Percentiles rank a stretch among this genome's conserved stretches.
These are phyloP conservation scores for Marasmius oreades DNA, from an alignment of 1,284 basidiomycete species.

Conservation along the genomic window DNA sequence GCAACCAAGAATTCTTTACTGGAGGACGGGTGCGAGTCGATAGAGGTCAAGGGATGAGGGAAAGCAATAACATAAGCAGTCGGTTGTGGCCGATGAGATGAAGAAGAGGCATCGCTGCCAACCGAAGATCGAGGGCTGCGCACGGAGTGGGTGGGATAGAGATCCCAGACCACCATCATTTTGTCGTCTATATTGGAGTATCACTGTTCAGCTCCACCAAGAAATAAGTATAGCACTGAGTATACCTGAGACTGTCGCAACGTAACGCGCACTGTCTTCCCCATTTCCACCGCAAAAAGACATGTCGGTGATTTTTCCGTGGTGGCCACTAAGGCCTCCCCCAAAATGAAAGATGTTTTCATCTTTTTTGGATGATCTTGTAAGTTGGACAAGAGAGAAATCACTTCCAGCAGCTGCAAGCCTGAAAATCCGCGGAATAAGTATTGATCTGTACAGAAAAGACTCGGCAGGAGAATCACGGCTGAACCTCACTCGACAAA, in stretches of 20 bases:
- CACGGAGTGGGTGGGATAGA: conserved; percentile 50
- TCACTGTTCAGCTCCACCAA: too few relatives aligned
- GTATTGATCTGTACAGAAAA: conserved; percentile 1
- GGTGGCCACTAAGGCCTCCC: conserved; percentile 72
- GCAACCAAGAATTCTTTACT: conserved; percentile 75
- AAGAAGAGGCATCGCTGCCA: conserved; percentile 22
- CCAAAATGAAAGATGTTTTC: conserved; percentile 67
- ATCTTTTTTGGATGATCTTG: conserved; percentile 44
- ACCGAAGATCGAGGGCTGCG: conserved; percentile 29
- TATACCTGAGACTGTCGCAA: conserved; percentile 78
- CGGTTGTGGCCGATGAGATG: conserved; percentile 50
- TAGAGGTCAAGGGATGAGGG: conserved; percentile 61
- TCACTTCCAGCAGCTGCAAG: conserved; percentile 64
- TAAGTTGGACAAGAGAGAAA: conserved; percentile 65
- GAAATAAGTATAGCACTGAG: background rate
- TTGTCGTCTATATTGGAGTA: conserved; percentile 75
- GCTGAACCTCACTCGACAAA: conserved; percentile 55
- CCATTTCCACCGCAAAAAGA: conserved; percentile 69
- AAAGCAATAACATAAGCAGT: conserved; percentile 74
- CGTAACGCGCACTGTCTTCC: conserved; percentile 62
- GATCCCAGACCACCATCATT: conserved; percentile 81
- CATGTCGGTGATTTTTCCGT: conserved; percentile 71
- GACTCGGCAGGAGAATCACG: background rate
- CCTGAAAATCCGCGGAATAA: conserved; percentile 32
- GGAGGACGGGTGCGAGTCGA: conserved; percentile 67